These are phyloP conservation scores for Powellomyces hirtus DNA, from an alignment of 192 early-diverging fungal species.

Conservation along the genomic window DNA sequence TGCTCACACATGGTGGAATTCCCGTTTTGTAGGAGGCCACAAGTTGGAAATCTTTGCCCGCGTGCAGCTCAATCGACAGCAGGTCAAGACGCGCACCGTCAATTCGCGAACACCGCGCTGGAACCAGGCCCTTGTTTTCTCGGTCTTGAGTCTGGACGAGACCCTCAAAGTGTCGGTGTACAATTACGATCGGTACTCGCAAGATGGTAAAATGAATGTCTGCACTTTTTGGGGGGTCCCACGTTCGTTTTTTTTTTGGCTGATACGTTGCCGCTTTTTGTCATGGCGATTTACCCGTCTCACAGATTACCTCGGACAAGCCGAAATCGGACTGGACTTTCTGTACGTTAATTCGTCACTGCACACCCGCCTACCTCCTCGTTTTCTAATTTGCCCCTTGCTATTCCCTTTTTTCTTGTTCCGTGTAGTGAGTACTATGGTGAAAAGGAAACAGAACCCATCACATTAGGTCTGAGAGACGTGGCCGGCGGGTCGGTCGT, in stretches of 20 bases:
- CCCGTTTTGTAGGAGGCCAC: background rate
- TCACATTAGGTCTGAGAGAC: slow-evolving; percentile 28
- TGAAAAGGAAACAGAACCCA: slow-evolving; percentile 41
- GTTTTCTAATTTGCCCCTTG: background rate
- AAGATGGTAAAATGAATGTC: slow-evolving; percentile 30
- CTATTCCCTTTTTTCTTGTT: too few relatives aligned
- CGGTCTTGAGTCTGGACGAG: slow-evolving; percentile 34
- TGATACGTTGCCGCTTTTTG: too few relatives aligned
- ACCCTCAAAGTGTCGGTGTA: slow-evolving; percentile 34
- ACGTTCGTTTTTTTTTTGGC: background rate
- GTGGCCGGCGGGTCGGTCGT: slow-evolving; percentile 11
- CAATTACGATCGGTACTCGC: slow-evolving; percentile 45
- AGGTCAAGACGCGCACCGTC: slow-evolving; percentile 26
- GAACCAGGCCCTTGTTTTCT: slow-evolving; percentile 40
- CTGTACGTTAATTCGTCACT: slow-evolving; percentile 15
- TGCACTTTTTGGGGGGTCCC: too few relatives aligned
- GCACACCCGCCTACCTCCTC: background rate
- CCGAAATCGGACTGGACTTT: slow-evolving; percentile 39
- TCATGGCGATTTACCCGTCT: too few relatives aligned
- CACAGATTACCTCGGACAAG: slow-evolving; percentile 39
- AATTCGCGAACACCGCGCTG: slow-evolving; percentile 20
- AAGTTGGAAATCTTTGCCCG: slow-evolving; percentile 29
- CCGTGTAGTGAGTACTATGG: slow-evolving; percentile 46
- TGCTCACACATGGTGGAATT: too few relatives aligned
- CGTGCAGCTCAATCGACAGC: slow-evolving; percentile 30